Evolutionary conservation across 768 basidiomycete genomes (phyloP), one percentile per base, ranked within the genome.

Genomic region (Termitomyces sp.): DNA sequence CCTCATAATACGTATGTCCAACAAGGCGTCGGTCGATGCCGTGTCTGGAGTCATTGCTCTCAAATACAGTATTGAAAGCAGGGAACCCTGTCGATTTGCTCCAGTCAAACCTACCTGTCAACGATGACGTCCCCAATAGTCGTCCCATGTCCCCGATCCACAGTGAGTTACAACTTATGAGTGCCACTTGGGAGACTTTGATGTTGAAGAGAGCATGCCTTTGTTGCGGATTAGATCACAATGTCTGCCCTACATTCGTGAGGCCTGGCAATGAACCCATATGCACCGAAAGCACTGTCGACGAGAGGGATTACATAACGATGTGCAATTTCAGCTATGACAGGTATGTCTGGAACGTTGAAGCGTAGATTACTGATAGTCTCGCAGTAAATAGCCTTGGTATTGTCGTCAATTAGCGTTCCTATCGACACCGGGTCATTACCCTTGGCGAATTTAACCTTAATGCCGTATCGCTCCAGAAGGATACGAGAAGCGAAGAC

Each of bases 71-170:
- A 13, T 60, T 64, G 52, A 64, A 63, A 22, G 34, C 48, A 3
- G 63, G 63, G 74, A 86, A 86, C 61, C 57, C 46, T 16, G 80
- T 79, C 2, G 79, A 79, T 32, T 70, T 66, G 3, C 71, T 67
- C 79, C 81, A 85, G 69, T 85, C 77, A 57, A 86, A 86, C 26
- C 79, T 81, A 41, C 84, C 85, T 71, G 61, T 88, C 86, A 32
- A 88, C 61, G 24, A 87, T 69, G 14, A 86, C 81, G 42, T 87
- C 87, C 0, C 75, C 85, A 52, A 88, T 80, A 7, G 84, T 85
- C 12, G 83, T 85, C 27, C 87, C 85, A 52, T 85, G 83, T 83
- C 83, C 0, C 81, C 81, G 7, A 87, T 82, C 87, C 86, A 88
- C 64, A 88, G 86, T 2, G 46, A 81, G 34, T 43, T 80, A 41